Evolutionary conservation across 2,329 filamentous ascomycete species (phyloP).

Genomic region (Sphaceloma murrayae): DNA sequence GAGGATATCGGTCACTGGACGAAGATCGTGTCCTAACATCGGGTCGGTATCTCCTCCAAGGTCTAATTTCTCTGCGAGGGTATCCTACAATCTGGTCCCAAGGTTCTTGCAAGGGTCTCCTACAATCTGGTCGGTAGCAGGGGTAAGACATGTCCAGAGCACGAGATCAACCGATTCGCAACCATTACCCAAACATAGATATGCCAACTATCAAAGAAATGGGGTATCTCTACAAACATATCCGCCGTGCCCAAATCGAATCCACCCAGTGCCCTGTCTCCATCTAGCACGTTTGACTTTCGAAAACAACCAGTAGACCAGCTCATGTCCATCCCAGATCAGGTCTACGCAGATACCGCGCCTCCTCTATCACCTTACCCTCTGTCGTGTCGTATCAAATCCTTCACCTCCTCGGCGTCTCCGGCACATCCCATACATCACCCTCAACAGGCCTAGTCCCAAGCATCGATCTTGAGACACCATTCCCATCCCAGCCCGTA

Average conservation of each 20-base stretch:
- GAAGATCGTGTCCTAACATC: too few relatives aligned
- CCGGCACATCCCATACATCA: conserved; percentile 39
- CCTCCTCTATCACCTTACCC: not conserved
- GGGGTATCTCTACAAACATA: conserved; percentile 13
- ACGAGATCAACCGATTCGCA: too few relatives aligned
- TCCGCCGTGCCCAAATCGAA: not conserved
- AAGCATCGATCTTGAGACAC: conserved; percentile 18
- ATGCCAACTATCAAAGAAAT: not conserved
- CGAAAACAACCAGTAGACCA: too few relatives aligned
- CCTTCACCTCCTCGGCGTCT: conserved; percentile 32
- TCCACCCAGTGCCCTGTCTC: not conserved
- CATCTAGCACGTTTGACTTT: too few relatives aligned
- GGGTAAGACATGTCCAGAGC: too few relatives aligned
- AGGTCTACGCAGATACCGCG: not conserved
- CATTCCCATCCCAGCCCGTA: conserved; percentile 18
- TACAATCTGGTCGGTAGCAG: too few relatives aligned
- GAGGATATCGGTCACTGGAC: conserved; percentile 3
- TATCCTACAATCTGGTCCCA: too few relatives aligned
- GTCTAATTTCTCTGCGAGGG: too few relatives aligned
- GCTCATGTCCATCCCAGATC: not conserved
- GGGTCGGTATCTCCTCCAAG: too few relatives aligned
- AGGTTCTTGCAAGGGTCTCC: too few relatives aligned
- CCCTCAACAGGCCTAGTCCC: conserved; percentile 9
- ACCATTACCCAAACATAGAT: not conserved
- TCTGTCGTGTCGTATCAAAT: not conserved